Conservation (phyloP, 2,329 filamentous ascomycete genomes). For the Onygenales sp. region DNA sequence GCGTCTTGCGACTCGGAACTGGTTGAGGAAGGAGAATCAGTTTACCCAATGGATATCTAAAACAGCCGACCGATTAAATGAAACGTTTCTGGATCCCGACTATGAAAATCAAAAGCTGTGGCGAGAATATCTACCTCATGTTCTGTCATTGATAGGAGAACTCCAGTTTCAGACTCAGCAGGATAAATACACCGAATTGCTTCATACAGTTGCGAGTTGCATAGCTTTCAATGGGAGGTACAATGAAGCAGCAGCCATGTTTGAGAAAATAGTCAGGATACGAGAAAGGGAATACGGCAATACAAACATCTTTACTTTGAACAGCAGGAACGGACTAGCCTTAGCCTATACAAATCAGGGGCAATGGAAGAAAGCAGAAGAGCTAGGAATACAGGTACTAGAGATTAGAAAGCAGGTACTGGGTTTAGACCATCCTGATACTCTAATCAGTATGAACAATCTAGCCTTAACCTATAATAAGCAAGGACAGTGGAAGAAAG, state of each 20-base stretch:
- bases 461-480: constrained; percentile 11
- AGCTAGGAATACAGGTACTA: constrained; percentile 11
- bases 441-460: neutral
- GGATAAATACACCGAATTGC: constrained; percentile 5
- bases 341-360: constrained; percentile 3
- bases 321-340: constrained; percentile 7
- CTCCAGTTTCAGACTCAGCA: neutral
- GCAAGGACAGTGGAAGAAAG: constrained; percentile 15
- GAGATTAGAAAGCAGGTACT: constrained; percentile 11
- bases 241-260: constrained; percentile 3
- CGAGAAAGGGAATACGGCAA: constrained; percentile 1
- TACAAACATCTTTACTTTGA: constrained; percentile 7
- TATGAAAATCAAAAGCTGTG: constrained; percentile 15
- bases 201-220: constrained; percentile 4
- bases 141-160: neutral
- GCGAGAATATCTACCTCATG: constrained; percentile 23
- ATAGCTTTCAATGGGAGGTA: constrained; percentile 6
- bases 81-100: constrained; percentile 15
- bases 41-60: constrained; percentile 12
- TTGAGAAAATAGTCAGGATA: neutral
- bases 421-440: constrained; percentile 1
- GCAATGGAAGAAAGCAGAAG: constrained; percentile 13
- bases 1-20: constrained; percentile 23
- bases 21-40: constrained; percentile 17
- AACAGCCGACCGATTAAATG: constrained; percentile 12